These are phyloP conservation scores for Aspergillus glaucus DNA, from an alignment of 2,329 filamentous ascomycete species.

Conservation along the genomic window DNA sequence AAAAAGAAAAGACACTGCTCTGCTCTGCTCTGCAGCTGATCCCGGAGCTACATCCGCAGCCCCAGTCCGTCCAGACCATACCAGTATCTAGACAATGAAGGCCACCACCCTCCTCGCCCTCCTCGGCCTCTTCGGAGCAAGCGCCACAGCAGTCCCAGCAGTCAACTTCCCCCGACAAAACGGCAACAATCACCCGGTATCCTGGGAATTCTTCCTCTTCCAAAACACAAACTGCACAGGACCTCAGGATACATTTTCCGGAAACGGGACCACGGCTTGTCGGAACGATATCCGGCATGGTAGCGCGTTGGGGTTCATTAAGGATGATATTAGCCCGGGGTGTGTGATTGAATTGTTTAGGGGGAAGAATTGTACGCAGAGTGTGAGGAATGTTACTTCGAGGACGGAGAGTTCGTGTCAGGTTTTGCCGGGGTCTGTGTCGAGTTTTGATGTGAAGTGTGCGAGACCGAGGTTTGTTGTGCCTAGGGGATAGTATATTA, in stretches of 20 bases:
- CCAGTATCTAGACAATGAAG: background rate
- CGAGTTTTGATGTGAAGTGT: background rate
- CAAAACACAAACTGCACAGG: background rate
- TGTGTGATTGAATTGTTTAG: background rate
- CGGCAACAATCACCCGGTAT: too few relatives aligned
- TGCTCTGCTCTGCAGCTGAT: too few relatives aligned
- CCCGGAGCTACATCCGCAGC: background rate
- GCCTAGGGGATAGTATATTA: background rate
- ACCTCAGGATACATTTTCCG: background rate
- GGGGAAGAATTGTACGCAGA: background rate
- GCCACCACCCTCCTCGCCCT: background rate
- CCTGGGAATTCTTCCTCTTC: background rate
- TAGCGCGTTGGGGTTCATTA: background rate
- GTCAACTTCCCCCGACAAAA: background rate
- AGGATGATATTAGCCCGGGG: background rate
- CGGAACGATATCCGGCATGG: background rate
- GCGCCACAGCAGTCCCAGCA: background rate
- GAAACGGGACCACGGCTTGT: background rate
- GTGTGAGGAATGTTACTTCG: background rate
- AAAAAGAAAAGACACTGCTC: too few relatives aligned
- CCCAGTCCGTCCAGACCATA: background rate
- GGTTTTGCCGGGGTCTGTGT: background rate
- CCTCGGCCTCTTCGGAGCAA: background rate
- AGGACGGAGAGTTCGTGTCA: background rate
- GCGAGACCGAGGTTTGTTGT: background rate